Evolutionary conservation across 202 grass and related monocot species (phyloP), one percentile per base, ranked within the genome.

Genomic region (Saccharum hybrid): DNA sequence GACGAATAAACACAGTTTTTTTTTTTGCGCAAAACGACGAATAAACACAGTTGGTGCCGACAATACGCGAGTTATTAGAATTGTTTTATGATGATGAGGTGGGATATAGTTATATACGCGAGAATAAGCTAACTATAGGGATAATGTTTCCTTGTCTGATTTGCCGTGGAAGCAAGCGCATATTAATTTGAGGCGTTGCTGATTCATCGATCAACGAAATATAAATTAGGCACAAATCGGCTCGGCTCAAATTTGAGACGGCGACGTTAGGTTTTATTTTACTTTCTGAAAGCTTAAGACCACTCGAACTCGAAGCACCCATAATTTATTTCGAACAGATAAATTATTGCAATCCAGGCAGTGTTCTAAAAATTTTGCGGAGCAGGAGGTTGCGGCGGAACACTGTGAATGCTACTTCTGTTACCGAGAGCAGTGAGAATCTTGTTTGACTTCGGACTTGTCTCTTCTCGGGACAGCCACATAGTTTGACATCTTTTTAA

Each of bases 361-460:
- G 6, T 54, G 51, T 19, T 54, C 51, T 49, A 5, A 19, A 54
- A 54, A 54, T 8, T 54, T 54, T 7, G 51, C 51, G 6, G 51
- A 54, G 0, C 51, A 6, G 6, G 6, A 0, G 16, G 0, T 54
- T 7, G 16, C 51, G 16, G 49, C 36, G 36, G 36, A 52, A 5
- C 18, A 7, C 15, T 51, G 13, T 7, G 4, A 52, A 19, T 49
- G 4, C 41, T 56, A 56, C 51, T 22, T 23, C 14, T 43, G 37
- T 11, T 41, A 87, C 36, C 66, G 52, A 72, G 59, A 39, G 39
- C 86, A 79, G 37, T 33, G 46, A 74, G 74, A 79, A 88, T 83
- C 75, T 88, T 23, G 68, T 79, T 83, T 83, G 75, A 83, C 86
- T 54, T 83, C 0, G 79, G 68, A 83, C 81, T 54, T 79, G 0